Evolutionary conservation across 2,329 filamentous ascomycete genomes (phyloP), one percentile per base, ranked within the genome.

Genomic region (Biscogniauxia mediterranea): DNA sequence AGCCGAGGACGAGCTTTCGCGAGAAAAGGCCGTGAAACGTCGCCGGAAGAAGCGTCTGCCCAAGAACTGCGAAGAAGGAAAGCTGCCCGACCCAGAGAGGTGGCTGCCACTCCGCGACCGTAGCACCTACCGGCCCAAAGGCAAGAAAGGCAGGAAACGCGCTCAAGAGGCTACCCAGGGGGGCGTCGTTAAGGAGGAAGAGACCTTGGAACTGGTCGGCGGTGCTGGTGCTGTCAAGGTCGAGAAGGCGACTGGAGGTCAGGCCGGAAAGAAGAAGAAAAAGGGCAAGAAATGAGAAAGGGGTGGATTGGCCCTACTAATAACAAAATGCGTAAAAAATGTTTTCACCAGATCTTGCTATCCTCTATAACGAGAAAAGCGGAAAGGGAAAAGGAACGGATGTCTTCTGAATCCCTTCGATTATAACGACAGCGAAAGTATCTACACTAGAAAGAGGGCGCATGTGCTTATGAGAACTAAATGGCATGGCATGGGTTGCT

Each of bases 91-190:
- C 75, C 89, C 92, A 0, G 95, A 99, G 77, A 84, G 95, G 64
- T 99, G 95, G 95, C 78, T 99, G 62, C 94, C 95, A 13, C 81
- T 98, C 70, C 88, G 90, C 57, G 95, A 99, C 74, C 85, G 95
- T 60, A 95, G 91, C 69, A 91, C 87, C 50, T 99, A 97, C 77
- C 83, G 90, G 54, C 93, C 93, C 7, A 97, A 95, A 80, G 93
- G 93, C 5, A 93, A 90, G 80, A 96, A 97, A 83, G 91, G 92
- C 59, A 94, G 92, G 83, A 89, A 93, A 83, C 90, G 89, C 78
- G 88, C 87, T 4, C 81, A 83, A 63, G 90, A 92, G 67, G 80
- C 89, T 50, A 97, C 92, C 8, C 95, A 98, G 75, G 95, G 95
- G 63, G 94, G 93, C 55, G 79, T 89, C 13, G 90, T 92, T 21